These are phyloP conservation scores for Physcia stellaris DNA, from an alignment of 495 filamentous ascomycete species.

Conservation along the genomic window DNA sequence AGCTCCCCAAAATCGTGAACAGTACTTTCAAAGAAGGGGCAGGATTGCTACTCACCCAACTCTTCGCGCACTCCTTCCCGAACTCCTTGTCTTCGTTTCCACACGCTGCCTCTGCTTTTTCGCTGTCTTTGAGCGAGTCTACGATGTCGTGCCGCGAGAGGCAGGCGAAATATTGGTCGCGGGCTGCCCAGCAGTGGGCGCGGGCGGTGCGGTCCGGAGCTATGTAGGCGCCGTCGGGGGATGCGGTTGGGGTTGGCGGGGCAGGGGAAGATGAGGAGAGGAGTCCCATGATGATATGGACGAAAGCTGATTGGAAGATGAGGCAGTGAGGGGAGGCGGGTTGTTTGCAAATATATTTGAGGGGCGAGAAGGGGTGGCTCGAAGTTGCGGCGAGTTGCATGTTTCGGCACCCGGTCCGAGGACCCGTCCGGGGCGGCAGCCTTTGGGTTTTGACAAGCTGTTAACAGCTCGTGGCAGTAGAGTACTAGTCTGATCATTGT, in stretches of 20 bases:
- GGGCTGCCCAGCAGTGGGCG: conserved; percentile 68
- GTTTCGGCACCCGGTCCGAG: too few relatives aligned
- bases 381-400: too few relatives aligned
- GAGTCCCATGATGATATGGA: conserved; percentile 27
- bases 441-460: too few relatives aligned
- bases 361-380: too few relatives aligned
- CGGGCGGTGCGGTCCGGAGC: conserved; percentile 69
- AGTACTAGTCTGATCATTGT: too few relatives aligned
- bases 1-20: conserved; percentile 3
- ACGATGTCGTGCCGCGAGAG: conserved; percentile 69
- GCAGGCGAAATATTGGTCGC: conserved; percentile 77
- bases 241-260: conserved; percentile 14
- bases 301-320: conserved; percentile 1
- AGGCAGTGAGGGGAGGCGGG: too few relatives aligned
- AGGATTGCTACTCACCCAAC: conserved; percentile 50
- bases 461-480: too few relatives aligned
- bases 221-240: conserved; percentile 32
- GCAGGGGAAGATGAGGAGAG: conserved; percentile 20
- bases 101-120: conserved; percentile 51
- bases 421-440: too few relatives aligned
- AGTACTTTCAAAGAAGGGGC: conserved; percentile 9
- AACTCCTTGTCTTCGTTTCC: conserved; percentile 49
- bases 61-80: conserved; percentile 59
- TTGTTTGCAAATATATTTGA: too few relatives aligned
- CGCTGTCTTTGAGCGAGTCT: conserved; percentile 66